Conservation (phyloP, 2,329 filamentous ascomycete genomes). For the Ophiocordyceps robertsii region DNA sequence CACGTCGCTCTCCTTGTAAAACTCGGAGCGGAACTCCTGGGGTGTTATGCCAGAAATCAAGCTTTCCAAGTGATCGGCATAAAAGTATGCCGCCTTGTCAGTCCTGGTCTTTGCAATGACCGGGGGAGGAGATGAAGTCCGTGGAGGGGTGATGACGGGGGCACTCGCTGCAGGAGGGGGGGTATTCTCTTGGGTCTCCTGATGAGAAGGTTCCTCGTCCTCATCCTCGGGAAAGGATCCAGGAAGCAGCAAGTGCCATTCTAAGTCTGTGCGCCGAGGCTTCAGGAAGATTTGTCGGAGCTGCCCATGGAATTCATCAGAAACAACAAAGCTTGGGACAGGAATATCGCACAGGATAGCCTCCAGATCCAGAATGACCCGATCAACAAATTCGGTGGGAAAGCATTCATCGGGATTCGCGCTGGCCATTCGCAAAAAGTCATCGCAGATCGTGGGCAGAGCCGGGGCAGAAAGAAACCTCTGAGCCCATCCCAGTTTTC, state of each 20-base stretch:
- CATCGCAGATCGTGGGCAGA: constrained; percentile 11
- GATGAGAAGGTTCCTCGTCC: constrained; percentile 5
- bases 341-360: constrained; percentile 13
- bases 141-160: not conserved
- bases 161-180: not conserved
- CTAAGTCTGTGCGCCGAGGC: constrained; percentile 6
- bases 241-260: constrained; percentile 8
- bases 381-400: constrained; percentile 12
- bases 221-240: constrained; percentile 13
- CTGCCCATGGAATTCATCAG: constrained; percentile 10
- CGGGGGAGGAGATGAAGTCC: not conserved
- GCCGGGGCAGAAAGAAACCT: constrained; percentile 13
- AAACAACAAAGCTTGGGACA: constrained; percentile 15
- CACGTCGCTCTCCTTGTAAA: constrained; percentile 8
- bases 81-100: constrained; percentile 4
- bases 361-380: constrained; percentile 15
- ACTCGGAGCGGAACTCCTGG: constrained; percentile 7
- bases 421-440: constrained; percentile 8
- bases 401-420: constrained; percentile 3
- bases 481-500: constrained; percentile 9
- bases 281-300: constrained; percentile 10
- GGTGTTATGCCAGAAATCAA: constrained; percentile 7
- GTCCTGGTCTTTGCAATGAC: constrained; percentile 1
- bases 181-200: not conserved
- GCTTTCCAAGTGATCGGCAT: constrained; percentile 2